A percentile compares a stretch with the other conserved stretches of the same genome.
phyloP scores from a whole-genome alignment of 768 basidiomycete species.

The Termitomyces sp. region DNA sequence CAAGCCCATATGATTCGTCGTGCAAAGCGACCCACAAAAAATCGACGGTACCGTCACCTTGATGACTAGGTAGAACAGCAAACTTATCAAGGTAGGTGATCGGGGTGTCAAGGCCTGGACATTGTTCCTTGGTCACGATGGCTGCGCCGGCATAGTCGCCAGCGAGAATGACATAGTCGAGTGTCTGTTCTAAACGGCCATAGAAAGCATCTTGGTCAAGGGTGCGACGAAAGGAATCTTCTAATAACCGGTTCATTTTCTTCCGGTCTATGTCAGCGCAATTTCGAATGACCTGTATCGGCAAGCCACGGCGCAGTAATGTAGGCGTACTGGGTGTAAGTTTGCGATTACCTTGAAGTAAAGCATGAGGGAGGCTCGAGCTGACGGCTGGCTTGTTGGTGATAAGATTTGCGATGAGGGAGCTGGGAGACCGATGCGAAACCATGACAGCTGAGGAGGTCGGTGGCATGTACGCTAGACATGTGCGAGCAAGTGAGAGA shows the following conservation, averaged over 20 bases:
- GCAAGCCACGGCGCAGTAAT: constrained; percentile 81
- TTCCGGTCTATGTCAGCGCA: constrained; percentile 61
- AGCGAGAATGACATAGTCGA: constrained; percentile 91
- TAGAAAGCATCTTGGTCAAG: constrained; percentile 77
- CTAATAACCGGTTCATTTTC: constrained; percentile 78
- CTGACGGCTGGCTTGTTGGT: constrained; percentile 97
- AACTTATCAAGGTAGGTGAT: constrained; percentile 98
- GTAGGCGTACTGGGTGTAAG: constrained; percentile 91
- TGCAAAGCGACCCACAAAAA: constrained; percentile 98
- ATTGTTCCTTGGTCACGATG: constrained; percentile 71
- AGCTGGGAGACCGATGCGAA: constrained; percentile 92
- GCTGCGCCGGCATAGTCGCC: constrained; percentile 96
- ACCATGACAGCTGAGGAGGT: constrained; percentile 95
- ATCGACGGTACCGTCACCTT: constrained; percentile 98
- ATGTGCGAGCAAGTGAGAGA: constrained; percentile 76
- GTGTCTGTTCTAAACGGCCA: constrained; percentile 59
- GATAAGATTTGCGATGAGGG: constrained; percentile 93
- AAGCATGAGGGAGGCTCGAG: constrained; percentile 90
- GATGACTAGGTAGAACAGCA: constrained; percentile 89
- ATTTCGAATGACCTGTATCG: constrained; percentile 76
- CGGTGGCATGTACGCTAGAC: constrained; percentile 88
- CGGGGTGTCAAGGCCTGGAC: constrained; percentile 32
- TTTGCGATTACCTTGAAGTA: constrained; percentile 81
- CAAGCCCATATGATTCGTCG: constrained; percentile 96
- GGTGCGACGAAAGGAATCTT: constrained; percentile 75